Evolutionary conservation across 176 grass and related monocot genomes (phyloP).

Genomic region (Carex parvula): DNA sequence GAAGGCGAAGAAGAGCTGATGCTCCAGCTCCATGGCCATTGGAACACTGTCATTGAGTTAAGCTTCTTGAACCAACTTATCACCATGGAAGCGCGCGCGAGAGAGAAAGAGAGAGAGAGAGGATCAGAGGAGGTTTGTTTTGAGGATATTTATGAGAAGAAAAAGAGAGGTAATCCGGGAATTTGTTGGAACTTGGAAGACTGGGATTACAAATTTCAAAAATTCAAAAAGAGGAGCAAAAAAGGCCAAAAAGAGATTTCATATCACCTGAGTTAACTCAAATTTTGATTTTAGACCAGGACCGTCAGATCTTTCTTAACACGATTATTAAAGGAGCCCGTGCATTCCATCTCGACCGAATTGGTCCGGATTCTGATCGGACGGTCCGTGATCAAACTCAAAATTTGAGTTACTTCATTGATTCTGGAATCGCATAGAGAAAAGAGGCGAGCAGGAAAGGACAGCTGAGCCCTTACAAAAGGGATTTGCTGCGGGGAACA

Average conservation of each 20-base stretch:
- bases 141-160: conserved; percentile 6
- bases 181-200: neutral
- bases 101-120: neutral
- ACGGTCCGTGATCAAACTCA: too few species aligned
- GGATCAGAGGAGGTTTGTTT: neutral
- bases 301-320: too few species aligned
- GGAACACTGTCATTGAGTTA: conserved; percentile 22
- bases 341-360: too few species aligned
- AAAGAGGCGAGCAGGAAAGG: neutral
- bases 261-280: too few species aligned
- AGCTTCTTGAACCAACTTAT: conserved; percentile 35
- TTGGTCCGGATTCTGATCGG: too few species aligned
- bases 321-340: too few species aligned
- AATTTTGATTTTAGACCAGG: too few species aligned
- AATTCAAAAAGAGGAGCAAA: neutral
- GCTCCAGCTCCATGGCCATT: conserved; percentile 28
- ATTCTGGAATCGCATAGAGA: too few species aligned
- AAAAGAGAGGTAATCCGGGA: neutral
- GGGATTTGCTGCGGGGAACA: conserved; percentile 12
- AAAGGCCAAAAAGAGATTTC: neutral
- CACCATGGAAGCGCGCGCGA: neutral
- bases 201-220: conserved; percentile 4
- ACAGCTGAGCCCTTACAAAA: neutral
- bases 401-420: too few species aligned
- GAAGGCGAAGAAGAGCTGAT: neutral